Percentiles rank a stretch among this genome's conserved stretches.
phyloP scores from a whole-genome alignment of 176 grass and related monocot species.

The Coix lacrymajobi region DNA sequence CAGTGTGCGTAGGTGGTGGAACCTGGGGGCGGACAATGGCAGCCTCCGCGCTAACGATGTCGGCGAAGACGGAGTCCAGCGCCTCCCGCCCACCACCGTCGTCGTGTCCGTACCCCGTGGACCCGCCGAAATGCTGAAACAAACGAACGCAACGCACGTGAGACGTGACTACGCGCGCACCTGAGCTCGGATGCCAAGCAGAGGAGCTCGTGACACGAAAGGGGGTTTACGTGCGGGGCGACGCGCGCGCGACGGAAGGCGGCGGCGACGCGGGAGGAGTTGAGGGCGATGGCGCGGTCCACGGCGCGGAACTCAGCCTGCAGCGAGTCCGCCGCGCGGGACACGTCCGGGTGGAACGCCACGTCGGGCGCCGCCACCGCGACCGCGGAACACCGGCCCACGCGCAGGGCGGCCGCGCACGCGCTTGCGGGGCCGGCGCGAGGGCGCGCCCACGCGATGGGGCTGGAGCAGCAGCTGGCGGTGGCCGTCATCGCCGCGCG shows the following conservation, averaged over 20 bases:
- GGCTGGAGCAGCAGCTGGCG: background rate
- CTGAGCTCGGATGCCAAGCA: background rate
- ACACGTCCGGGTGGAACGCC: slow-evolving; percentile 55
- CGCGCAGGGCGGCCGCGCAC: background rate
- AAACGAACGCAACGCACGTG: background rate
- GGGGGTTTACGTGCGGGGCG: slow-evolving; percentile 52
- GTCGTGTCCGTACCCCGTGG: slow-evolving; percentile 92
- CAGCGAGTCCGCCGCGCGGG: slow-evolving; percentile 66
- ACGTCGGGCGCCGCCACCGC: background rate
- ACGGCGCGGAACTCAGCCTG: slow-evolving; percentile 58
- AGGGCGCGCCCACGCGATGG: background rate
- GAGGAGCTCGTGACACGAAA: background rate
- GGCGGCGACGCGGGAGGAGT: slow-evolving; percentile 69
- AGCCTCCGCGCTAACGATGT: slow-evolving; percentile 82
- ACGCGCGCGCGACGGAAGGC: slow-evolving; percentile 68
- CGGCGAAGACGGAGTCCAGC: slow-evolving; percentile 65
- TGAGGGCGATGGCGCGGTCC: slow-evolving; percentile 59
- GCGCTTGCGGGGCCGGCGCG: background rate
- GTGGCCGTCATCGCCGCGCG: slow-evolving; percentile 23
- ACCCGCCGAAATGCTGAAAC: slow-evolving; percentile 84
- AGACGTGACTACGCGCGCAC: background rate
- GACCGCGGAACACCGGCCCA: background rate
- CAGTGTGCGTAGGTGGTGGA: background rate
- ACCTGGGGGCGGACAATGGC: slow-evolving; percentile 91
- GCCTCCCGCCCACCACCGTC: slow-evolving; percentile 76